These are phyloP conservation scores for Jacaranda mimosifolia DNA, from an alignment of 257 asterid species.

Conservation along the genomic window DNA sequence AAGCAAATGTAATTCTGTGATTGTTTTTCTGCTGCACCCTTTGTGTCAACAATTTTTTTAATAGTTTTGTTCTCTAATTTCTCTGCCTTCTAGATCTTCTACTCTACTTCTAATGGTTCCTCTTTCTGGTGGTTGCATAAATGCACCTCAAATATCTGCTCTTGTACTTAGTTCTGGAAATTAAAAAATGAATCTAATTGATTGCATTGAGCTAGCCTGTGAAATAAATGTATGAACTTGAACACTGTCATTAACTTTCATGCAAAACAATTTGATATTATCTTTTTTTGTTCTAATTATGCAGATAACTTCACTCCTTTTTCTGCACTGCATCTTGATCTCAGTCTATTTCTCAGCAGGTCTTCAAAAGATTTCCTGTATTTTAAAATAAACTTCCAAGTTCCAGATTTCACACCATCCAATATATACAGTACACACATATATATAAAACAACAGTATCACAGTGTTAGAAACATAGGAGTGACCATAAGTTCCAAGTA, in stretches of 20 bases:
- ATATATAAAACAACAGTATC: no score
- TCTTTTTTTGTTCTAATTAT: not conserved
- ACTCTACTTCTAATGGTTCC: not conserved
- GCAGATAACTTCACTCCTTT: not conserved
- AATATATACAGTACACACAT: no score
- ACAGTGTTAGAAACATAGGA: no score
- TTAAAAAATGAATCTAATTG: not conserved
- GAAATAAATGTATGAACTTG: not conserved
- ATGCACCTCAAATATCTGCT: not conserved
- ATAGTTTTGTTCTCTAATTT: not conserved
- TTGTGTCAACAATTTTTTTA: not conserved
- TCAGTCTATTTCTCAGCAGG: not conserved
- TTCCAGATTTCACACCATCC: no score
- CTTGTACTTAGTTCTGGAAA: not conserved
- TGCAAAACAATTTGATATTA: not conserved
- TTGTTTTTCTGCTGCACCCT: not conserved
- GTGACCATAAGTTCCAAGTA: no score
- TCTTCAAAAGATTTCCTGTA: conserved; percentile 1
- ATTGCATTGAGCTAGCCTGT: not conserved
- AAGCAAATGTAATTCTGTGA: not conserved
- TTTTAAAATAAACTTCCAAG: no score
- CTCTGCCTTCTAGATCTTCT: not conserved
- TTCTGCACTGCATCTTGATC: not conserved
- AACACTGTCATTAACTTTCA: not conserved
- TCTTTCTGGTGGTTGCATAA: not conserved